These are phyloP conservation scores for Linanthus parryae DNA, from an alignment of 148 eudicot genomes.

Conservation along the genomic window DNA sequence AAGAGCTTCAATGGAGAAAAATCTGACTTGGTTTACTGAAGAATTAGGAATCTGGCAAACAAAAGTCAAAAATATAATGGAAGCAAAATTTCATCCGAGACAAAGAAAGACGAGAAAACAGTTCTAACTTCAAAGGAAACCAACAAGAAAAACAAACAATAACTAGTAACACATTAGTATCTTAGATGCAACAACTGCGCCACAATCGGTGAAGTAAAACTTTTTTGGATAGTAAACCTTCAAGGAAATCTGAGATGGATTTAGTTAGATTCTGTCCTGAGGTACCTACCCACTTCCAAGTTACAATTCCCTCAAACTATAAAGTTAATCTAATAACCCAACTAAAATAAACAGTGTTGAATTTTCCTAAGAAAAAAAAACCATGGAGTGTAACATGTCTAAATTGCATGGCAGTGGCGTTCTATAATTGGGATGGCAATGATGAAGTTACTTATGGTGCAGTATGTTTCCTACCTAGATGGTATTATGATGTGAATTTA, in stretches of 20 bases:
- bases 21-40: background rate
- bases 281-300: background rate
- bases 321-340: background rate
- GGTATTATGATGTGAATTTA: background rate
- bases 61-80: background rate
- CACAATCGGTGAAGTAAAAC: no score
- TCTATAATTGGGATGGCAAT: background rate
- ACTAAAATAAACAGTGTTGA: background rate
- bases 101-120: background rate
- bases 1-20: background rate
- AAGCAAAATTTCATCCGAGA: background rate
- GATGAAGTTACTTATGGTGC: background rate
- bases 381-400: background rate
- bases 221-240: no score
- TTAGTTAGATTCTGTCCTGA: background rate
- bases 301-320: no score
- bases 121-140: background rate
- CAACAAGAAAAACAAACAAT: background rate
- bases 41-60: background rate
- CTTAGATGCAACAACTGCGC: no score
- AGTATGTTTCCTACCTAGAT: background rate
- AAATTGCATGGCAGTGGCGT: background rate
- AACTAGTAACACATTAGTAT: background rate
- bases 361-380: background rate
- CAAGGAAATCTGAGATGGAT: background rate